Conservation (phyloP, 2,329 filamentous ascomycete species). For the Periconia sp. region DNA sequence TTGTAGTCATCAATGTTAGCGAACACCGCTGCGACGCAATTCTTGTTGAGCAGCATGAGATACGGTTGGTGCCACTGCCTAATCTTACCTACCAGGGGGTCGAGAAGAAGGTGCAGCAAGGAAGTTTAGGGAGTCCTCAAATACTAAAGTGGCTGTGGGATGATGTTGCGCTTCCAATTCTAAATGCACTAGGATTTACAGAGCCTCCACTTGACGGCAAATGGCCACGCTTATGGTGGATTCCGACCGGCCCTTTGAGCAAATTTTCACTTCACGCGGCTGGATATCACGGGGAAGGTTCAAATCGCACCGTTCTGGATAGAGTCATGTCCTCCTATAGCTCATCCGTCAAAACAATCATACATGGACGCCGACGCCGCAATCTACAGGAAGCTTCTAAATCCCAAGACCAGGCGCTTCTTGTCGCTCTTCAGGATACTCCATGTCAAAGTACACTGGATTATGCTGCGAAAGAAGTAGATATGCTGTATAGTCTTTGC, state of each 20-base stretch:
- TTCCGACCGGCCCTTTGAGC: background rate
- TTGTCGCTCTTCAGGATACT: conserved; percentile 36
- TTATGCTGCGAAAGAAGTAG: conserved; percentile 18
- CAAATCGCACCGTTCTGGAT: conserved; percentile 32
- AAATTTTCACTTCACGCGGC: conserved; percentile 5
- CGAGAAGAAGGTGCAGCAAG: background rate
- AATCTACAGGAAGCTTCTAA: background rate
- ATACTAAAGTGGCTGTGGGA: no score
- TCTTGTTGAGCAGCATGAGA: conserved; percentile 1
- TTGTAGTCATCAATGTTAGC: conserved; percentile 2
- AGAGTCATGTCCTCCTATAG: conserved; percentile 45
- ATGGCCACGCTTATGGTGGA: conserved; percentile 5
- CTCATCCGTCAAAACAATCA: conserved; percentile 38
- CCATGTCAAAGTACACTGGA: conserved; percentile 13
- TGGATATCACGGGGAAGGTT: conserved; percentile 26
- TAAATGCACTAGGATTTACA: conserved; percentile 22
- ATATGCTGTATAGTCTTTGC: conserved; percentile 1
- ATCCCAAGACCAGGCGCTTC: conserved; percentile 18
- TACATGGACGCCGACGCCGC: conserved; percentile 19
- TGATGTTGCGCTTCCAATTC: conserved; percentile 16
- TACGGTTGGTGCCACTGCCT: background rate
- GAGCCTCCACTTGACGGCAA: background rate
- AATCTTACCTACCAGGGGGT: background rate
- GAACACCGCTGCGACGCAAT: conserved; percentile 3
- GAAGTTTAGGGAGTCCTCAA: no score